Percentiles rank a stretch among this genome's conserved stretches.
Evolutionary conservation across 371 early-diverging fungal genomes (phyloP).

Genomic region (Globomyces sp.): DNA sequence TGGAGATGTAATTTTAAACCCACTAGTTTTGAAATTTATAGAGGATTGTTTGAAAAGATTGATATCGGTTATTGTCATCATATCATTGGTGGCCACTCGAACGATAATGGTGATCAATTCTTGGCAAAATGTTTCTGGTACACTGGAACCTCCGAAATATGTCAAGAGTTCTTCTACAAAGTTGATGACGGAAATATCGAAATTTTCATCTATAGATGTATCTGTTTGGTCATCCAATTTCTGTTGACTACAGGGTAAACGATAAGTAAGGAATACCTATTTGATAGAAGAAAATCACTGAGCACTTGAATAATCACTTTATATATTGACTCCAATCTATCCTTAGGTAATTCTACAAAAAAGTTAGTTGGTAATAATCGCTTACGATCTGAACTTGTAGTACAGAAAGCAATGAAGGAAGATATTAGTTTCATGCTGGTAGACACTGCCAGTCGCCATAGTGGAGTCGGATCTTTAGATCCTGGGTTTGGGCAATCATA

Average conservation of each 20-base stretch:
- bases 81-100: not conserved
- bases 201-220: slow-evolving; percentile 70
- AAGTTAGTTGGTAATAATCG: not conserved
- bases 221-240: slow-evolving; percentile 52
- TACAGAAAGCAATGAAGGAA: not conserved
- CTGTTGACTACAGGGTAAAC: slow-evolving; percentile 11
- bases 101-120: slow-evolving; percentile 1
- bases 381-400: slow-evolving; percentile 1
- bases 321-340: slow-evolving; percentile 66
- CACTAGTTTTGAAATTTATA: not conserved
- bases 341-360: slow-evolving; percentile 48
- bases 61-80: not conserved
- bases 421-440: slow-evolving; percentile 61
- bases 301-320: slow-evolving; percentile 64
- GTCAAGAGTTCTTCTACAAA: slow-evolving; percentile 67
- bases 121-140: slow-evolving; percentile 50
- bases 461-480: slow-evolving; percentile 70
- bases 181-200: slow-evolving; percentile 71
- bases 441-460: slow-evolving; percentile 74
- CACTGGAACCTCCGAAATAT: slow-evolving; percentile 66
- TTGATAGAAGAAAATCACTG: slow-evolving; percentile 68
- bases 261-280: slow-evolving; percentile 45
- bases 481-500: slow-evolving; percentile 75
- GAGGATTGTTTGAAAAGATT: not conserved
- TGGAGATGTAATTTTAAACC: slow-evolving; percentile 2